Percentiles rank a stretch among this genome's conserved stretches.
Evolutionary conservation across 495 filamentous ascomycete species (phyloP).

Genomic region (Elasticomyces elasticus): DNA sequence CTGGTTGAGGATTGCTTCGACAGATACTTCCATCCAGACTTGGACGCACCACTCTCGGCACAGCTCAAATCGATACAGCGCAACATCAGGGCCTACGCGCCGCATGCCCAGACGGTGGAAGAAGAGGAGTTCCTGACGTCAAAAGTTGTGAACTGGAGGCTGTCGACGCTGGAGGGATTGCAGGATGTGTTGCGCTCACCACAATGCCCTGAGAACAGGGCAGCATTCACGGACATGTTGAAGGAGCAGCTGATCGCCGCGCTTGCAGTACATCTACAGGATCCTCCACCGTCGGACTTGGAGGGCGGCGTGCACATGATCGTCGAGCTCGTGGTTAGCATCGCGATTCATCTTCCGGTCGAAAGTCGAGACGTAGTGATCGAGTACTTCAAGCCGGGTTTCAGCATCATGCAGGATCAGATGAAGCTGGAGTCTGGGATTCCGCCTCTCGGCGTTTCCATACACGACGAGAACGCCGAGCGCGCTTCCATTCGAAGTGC

Average conservation of each 20-base stretch:
- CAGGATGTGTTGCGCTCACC: constrained; percentile 56
- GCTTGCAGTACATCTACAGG: constrained; percentile 60
- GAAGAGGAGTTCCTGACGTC: constrained; percentile 80
- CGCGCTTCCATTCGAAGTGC: constrained; percentile 32
- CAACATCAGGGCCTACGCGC: constrained; percentile 68
- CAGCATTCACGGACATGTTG: constrained; percentile 55
- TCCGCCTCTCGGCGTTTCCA: constrained; percentile 52
- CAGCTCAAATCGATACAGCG: constrained; percentile 81
- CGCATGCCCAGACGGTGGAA: constrained; percentile 62
- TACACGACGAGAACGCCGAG: constrained; percentile 39
- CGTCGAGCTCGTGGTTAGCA: constrained; percentile 79
- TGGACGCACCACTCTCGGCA: constrained; percentile 63
- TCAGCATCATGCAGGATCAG: constrained; percentile 49
- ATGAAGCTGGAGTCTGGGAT: constrained; percentile 81
- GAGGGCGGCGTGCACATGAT: constrained; percentile 81
- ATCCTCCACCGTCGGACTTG: constrained; percentile 65
- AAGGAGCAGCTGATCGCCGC: constrained; percentile 60
- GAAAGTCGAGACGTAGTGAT: constrained; percentile 88
- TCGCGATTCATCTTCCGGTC: constrained; percentile 75
- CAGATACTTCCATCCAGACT: constrained; percentile 77
- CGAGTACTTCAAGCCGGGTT: constrained; percentile 69
- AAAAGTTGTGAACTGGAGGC: constrained; percentile 87
- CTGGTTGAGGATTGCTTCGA: constrained; percentile 86
- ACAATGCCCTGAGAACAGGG: constrained; percentile 52
- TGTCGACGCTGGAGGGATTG: constrained; percentile 88